Conservation (phyloP, 345 rosid genomes). For the Aquilaria malaccensis region DNA sequence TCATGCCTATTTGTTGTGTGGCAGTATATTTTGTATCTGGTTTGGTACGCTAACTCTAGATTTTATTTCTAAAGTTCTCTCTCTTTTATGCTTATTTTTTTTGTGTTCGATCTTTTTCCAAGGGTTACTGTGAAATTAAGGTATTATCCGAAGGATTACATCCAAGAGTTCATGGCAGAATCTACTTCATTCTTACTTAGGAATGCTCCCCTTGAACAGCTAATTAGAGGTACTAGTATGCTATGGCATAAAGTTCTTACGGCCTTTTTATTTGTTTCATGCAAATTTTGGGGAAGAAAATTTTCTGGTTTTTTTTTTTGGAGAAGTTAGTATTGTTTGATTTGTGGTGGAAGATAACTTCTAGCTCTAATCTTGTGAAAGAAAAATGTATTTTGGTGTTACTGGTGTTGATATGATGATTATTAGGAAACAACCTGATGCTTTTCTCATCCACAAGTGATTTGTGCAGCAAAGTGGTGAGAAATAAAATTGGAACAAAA, state of each 20-base stretch:
- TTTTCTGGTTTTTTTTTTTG: background rate
- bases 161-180: constrained; percentile 69
- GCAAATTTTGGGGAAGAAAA: background rate
- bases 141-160: constrained; percentile 55
- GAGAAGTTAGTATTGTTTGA: background rate
- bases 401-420: too few species aligned
- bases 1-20: too few species aligned
- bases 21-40: too few species aligned
- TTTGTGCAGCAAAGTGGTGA: too few species aligned
- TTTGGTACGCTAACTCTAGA: too few species aligned
- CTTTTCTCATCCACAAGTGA: too few species aligned
- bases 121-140: constrained; percentile 67
- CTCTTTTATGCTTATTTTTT: constrained; percentile 9
- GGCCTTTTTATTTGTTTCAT: constrained; percentile 1
- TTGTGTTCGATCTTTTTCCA: constrained; percentile 19
- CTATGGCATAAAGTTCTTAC: background rate
- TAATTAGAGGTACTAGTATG: constrained; percentile 42
- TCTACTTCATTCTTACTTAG: constrained; percentile 83
- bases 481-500: too few species aligned
- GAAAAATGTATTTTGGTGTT: too few species aligned
- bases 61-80: too few species aligned
- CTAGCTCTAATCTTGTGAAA: too few species aligned
- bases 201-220: constrained; percentile 52
- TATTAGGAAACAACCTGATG: too few species aligned
- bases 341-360: too few species aligned